Base-by-base conservation (phyloP, 495 filamentous ascomycete species). In the Talaromyces stipitatus region DNA sequence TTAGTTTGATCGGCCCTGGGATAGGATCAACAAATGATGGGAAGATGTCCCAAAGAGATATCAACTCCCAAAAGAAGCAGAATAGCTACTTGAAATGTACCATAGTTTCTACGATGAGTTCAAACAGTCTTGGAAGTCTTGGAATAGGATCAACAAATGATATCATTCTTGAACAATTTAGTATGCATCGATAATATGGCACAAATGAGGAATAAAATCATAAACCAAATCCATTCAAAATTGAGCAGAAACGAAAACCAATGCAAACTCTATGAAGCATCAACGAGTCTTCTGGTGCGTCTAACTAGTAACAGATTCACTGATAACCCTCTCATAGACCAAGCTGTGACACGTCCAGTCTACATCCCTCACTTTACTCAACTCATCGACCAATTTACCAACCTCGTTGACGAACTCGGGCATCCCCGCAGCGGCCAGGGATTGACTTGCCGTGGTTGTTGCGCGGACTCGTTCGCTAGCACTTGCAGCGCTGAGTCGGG, bases 401-500 rank as follows among this genome's bases (percentile, higher is more conserved):
- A 97, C 84, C 64, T 84, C 85, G 48, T 75, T 83, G n/a, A 92
- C 86, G 71, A 95, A 96, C 70, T 98, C 94, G 0, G 86, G 84
- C 70, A 97, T 78, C 0, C 94, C 95, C 36, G 86, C 80, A 2
- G 81, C 78, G 2, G 89, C 88, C 14, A 98, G 76, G 47, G 85
- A 87, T 69, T 97, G 92, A 23, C 84, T 88, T 4, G 91, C 92
- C 0, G 84, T 89, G 51, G 82, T 89, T 1, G 88, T 88, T n/a
- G 85, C 84, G 59, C 82, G 81, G 14, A 95, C 87, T 58, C 89
- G 82, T 69, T 97, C 92, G 45, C 81, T 87, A 33, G 89, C 83
- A 54, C 86, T 91, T 14, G 78, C 81, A 2, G 91, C 89, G 45
- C 82, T 82, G 27, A 98, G 71, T 5, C 95, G 81, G 9, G 76